Conservation (phyloP, 306 rosid species). For the Fragaria iinumae region DNA sequence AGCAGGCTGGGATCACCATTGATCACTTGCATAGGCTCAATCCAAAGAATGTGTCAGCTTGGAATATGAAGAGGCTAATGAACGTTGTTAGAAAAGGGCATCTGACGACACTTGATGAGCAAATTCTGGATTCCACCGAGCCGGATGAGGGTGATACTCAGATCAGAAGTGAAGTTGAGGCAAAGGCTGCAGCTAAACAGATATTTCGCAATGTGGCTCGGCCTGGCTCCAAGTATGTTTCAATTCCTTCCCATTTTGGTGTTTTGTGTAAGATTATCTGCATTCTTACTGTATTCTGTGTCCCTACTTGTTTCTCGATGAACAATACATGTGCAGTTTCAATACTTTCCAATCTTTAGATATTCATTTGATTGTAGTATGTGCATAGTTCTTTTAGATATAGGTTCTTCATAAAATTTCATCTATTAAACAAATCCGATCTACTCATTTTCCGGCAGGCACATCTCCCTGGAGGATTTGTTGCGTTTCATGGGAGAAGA, state of each 20-base stretch:
- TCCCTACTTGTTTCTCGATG: not conserved
- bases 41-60: conserved; percentile 73
- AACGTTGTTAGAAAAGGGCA: conserved; percentile 69
- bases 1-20: conserved; percentile 48
- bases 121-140: conserved; percentile 40
- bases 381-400: not conserved
- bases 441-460: conserved; percentile 35
- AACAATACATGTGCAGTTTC: not conserved
- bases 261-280: not conserved
- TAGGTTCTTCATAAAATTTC: not conserved
- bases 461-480: conserved; percentile 56
- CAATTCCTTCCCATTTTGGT: not conserved
- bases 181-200: conserved; percentile 78
- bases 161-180: conserved; percentile 71
- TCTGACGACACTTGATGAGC: conserved; percentile 68
- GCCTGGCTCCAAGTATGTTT: conserved; percentile 57
- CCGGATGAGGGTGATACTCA: conserved; percentile 47
- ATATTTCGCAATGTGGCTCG: conserved; percentile 78
- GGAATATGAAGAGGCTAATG: conserved; percentile 92
- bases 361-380: not conserved
- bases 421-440: not conserved
- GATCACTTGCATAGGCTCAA: conserved; percentile 73
- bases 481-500: conserved; percentile 83
- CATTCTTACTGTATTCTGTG: not conserved
- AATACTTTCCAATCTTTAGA: not conserved